Evolutionary conservation across 2,329 filamentous ascomycete species (phyloP).

Genomic region (Alternaria infectoria): DNA sequence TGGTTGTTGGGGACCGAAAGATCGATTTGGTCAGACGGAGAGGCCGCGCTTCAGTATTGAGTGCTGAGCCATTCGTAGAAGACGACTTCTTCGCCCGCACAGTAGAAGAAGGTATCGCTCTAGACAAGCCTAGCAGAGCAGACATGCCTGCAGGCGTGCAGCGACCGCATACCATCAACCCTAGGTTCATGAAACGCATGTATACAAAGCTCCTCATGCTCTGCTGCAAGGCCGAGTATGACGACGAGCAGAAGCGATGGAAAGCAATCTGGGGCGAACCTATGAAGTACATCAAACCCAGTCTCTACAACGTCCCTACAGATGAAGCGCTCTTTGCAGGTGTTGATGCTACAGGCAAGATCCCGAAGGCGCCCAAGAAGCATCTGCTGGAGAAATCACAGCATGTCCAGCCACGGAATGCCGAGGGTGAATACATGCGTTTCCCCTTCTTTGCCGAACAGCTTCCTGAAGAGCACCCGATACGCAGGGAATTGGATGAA

Average conservation of each 20-base stretch:
- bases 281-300: constrained; percentile 13
- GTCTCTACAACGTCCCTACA: constrained; percentile 22
- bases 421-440: constrained; percentile 20
- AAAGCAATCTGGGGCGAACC: constrained; percentile 31
- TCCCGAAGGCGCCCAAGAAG: constrained; percentile 8
- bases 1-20: constrained; percentile 45
- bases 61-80: not conserved
- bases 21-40: constrained; percentile 34
- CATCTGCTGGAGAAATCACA: not conserved
- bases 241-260: constrained; percentile 38
- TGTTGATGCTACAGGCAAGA: constrained; percentile 29
- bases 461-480: constrained; percentile 24
- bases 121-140: constrained; percentile 37
- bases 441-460: constrained; percentile 34
- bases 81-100: constrained; percentile 8
- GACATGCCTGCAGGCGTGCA: constrained; percentile 28
- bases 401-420: constrained; percentile 19
- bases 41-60: constrained; percentile 6
- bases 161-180: constrained; percentile 48
- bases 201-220: constrained; percentile 52
- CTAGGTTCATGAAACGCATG: constrained; percentile 54
- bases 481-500: constrained; percentile 23
- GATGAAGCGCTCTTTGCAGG: constrained; percentile 37
- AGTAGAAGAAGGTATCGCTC: constrained; percentile 25
- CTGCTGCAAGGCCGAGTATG: constrained; percentile 52